Evolutionary conservation across 495 filamentous ascomycete genomes (phyloP), one percentile per base, ranked within the genome.

Genomic region (Lophium mytilinum): DNA sequence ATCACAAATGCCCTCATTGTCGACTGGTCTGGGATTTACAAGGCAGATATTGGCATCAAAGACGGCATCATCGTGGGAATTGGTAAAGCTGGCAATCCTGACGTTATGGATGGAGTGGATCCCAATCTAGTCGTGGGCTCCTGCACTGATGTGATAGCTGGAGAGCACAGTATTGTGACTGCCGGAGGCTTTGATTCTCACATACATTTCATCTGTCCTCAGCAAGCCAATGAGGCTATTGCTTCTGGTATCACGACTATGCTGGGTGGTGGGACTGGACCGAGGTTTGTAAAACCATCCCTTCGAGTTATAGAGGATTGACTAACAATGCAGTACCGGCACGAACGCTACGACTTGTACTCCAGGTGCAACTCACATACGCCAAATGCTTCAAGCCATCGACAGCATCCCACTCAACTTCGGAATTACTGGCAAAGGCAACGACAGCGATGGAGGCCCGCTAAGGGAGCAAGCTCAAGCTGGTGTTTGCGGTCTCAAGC

Each of bases 301-400:
- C 11, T 30, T 36, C 17, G 18, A 35, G 11, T 21, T 43, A 51
- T 42, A 40, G 30, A 30, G 17, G 12, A 14, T 15, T 61, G 42
- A 60, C 66, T 63, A 53, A 59, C 40, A 6, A 40, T 40, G 17
- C 18, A 94, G 86, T 67, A 90, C 93, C n/a, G 90, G 88, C 19
- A 95, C 89, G 8, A 94, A 85, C 67, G 93, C 93, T 9, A 98
- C 93, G 0, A 98, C 93, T 1, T 97, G 94, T 73, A 96, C 93
- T 0, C 94, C 93, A 0, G 86, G 90, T 8, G 81, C 82, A 52
- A 83, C 80, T 46, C 89, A 93, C 66, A 85, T 95, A 69, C 83
- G 86, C 43, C 83, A 93, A 67, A 98, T 98, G 90, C 83, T 97
- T 49, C 89, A 95, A 66, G 92, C 89, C 8, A 85, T 80, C 70